Conservation (phyloP, 2,329 filamentous ascomycete genomes). For the Erysiphe neolycopersici region DNA sequence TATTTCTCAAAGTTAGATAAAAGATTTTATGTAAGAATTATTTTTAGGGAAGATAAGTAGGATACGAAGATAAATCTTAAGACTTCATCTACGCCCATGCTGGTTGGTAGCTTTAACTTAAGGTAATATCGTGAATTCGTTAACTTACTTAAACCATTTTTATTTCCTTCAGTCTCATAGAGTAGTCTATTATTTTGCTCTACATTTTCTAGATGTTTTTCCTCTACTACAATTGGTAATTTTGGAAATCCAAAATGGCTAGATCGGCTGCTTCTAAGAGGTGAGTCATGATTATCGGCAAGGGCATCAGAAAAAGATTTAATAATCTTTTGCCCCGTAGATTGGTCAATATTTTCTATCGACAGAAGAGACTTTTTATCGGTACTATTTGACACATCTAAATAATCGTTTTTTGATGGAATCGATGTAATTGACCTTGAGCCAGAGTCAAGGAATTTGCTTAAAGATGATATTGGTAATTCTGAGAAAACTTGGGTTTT, state of each 20-base stretch:
- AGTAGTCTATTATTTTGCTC: not conserved
- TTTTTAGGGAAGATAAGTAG: not conserved
- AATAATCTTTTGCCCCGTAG: not conserved
- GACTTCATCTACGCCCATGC: too few species aligned
- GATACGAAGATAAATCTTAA: too few species aligned
- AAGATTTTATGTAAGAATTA: not conserved
- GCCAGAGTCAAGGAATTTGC: too few species aligned
- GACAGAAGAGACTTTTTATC: not conserved
- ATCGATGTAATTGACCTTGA: too few species aligned
- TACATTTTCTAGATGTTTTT: conserved; percentile 1
- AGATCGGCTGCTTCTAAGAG: conserved; percentile 5
- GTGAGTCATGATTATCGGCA: conserved; percentile 3
- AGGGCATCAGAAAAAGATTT: not conserved
- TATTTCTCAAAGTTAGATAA: not conserved
- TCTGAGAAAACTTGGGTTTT: too few species aligned
- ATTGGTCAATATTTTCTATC: not conserved
- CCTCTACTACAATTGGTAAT: conserved; percentile 10
- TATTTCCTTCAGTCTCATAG: not conserved
- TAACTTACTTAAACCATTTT: not conserved
- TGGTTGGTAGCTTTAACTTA: too few species aligned
- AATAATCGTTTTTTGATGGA: too few species aligned
- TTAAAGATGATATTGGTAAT: too few species aligned
- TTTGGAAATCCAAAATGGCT: conserved; percentile 6
- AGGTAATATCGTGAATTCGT: not conserved
- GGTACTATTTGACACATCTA: too few species aligned